A percentile compares a stretch with the other conserved stretches of the same genome.
phyloP scores from a whole-genome alignment of 75 land plant genomes.

The Azolla pinnata region DNA sequence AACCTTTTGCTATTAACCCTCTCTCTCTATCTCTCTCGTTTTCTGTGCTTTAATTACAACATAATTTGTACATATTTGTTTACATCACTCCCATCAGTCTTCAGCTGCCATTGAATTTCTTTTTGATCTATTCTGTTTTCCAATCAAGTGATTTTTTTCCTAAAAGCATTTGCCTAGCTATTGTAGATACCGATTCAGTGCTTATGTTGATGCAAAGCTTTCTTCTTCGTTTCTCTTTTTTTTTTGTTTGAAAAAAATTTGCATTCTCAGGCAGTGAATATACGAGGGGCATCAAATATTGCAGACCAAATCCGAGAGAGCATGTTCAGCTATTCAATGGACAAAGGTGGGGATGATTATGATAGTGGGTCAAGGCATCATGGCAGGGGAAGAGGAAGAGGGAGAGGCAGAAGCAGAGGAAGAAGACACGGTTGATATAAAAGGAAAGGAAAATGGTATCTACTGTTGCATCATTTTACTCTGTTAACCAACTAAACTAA shows the following conservation, averaged over 20 bases:
- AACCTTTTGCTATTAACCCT: no score
- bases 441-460: no score
- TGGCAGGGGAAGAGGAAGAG: slow-evolving; percentile 48
- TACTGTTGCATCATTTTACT: no score
- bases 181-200: background rate
- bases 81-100: no score
- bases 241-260: background rate
- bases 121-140: background rate
- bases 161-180: background rate
- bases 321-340: slow-evolving; percentile 58
- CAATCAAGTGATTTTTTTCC: background rate
- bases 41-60: no score
- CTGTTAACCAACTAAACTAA: no score
- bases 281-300: slow-evolving; percentile 9
- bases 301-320: slow-evolving; percentile 58
- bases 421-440: background rate
- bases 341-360: slow-evolving; percentile 12
- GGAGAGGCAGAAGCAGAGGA: slow-evolving; percentile 14
- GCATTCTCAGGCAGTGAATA: background rate
- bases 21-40: no score
- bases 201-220: background rate
- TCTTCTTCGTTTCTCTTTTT: background rate
- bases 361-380: slow-evolving; percentile 26
- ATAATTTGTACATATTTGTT: background rate
- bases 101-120: no score